These are phyloP conservation scores for Yamadazyma kanchanaburiensis DNA, from an alignment of 1,139 yeast genomes.

Conservation along the genomic window DNA sequence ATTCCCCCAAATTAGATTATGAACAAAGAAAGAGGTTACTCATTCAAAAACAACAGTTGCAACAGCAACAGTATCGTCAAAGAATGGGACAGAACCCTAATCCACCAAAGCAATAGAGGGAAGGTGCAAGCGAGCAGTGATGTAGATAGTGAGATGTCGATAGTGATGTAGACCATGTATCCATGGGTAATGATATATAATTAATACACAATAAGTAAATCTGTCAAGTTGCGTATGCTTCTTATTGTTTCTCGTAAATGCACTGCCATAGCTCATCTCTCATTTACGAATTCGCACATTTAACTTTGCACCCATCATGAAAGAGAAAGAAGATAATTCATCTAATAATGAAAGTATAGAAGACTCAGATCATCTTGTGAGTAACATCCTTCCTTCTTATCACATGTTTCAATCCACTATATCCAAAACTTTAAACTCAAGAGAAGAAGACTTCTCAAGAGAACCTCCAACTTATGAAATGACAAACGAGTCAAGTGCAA, in stretches of 20 bases:
- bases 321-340: too few relatives aligned
- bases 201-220: too few relatives aligned
- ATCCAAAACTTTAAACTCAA: slow-evolving; percentile 34
- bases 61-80: slow-evolving; percentile 9
- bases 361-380: too few relatives aligned
- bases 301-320: too few relatives aligned
- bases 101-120: too few relatives aligned
- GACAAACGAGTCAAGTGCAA: slow-evolving; percentile 28
- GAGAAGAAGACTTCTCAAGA: slow-evolving; percentile 37
- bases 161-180: slow-evolving; percentile 1
- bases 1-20: slow-evolving; percentile 24
- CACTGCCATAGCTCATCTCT: too few relatives aligned
- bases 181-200: too few relatives aligned
- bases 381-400: slow-evolving; percentile 44
- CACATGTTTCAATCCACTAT: slow-evolving; percentile 47
- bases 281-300: too few relatives aligned
- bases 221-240: too few relatives aligned
- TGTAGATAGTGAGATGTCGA: background rate
- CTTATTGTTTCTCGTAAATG: too few relatives aligned
- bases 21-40: slow-evolving; percentile 26
- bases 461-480: slow-evolving; percentile 45
- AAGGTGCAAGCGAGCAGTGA: background rate
- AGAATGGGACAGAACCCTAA: slow-evolving; percentile 5
- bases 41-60: slow-evolving; percentile 24
- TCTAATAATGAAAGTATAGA: too few relatives aligned